phyloP scores from a whole-genome alignment of 2,329 filamentous ascomycete species.

The Sporothrix euskadiensis region DNA sequence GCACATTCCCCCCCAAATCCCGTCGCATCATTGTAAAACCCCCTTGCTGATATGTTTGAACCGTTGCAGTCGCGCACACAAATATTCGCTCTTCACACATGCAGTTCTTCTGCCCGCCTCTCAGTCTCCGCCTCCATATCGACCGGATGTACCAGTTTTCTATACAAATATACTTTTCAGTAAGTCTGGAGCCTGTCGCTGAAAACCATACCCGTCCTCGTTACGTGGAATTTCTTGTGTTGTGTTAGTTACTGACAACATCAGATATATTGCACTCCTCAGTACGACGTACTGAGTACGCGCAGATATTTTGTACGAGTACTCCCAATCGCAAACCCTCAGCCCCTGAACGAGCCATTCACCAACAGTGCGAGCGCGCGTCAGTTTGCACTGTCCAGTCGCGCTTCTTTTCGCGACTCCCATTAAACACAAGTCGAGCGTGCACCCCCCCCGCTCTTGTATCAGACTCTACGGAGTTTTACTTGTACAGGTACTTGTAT shows the following conservation, averaged over 20 bases:
- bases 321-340: background rate
- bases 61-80: background rate
- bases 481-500: slow-evolving; percentile 4
- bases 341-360: slow-evolving; percentile 14
- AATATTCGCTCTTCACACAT: background rate
- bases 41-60: slow-evolving; percentile 8
- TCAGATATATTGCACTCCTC: background rate
- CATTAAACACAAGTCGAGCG: background rate
- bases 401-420: slow-evolving; percentile 9
- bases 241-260: background rate
- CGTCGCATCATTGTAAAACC: slow-evolving; percentile 12
- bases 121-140: background rate
- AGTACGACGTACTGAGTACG: background rate
- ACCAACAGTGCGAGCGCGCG: background rate
- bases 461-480: background rate
- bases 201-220: background rate
- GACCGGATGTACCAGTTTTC: background rate
- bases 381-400: background rate
- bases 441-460: background rate
- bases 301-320: background rate
- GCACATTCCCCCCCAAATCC: background rate
- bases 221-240: background rate
- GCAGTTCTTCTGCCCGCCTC: background rate
- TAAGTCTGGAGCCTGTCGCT: background rate
- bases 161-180: background rate